Evolutionary conservation across 805 yeast genomes (phyloP), one percentile per base, ranked within the genome.

Genomic region (Starmera pachycereana): DNA sequence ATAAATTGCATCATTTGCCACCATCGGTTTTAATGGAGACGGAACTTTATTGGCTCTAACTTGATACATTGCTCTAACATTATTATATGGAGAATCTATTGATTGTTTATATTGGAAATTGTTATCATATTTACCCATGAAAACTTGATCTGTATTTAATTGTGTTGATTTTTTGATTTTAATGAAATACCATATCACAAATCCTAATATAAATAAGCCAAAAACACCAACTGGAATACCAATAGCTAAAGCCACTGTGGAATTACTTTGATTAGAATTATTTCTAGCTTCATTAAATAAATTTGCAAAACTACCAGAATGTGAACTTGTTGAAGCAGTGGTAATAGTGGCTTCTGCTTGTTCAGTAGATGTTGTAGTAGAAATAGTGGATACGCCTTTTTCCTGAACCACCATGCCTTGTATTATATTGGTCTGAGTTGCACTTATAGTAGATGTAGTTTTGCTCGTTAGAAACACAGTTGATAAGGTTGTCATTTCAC

Each of bases 221-320:
- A 53, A 33, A 8, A 52, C 47, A 5, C 52, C 56, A 30, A 54
- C 39, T 0, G 59, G 57, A 6, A 54, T 48, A 11, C 57, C 59
- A 14, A 54, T 45, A 19, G 52, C 48, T 1, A 54, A 29, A 1
- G 52, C 54, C 22, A 51, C 43, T 19, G 46, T 51, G 0, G 47
- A 14, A 19, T 36, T 40, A 8, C 28, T 38, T 32, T 63, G 62
- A 22, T 55, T 55, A 35, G 62, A 53, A 45, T 66, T 25, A 10
- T 14, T 19, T 12, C 16, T 22, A 8, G 36, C 29, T 19, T 33
- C 14, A 12, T n/a, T 9, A 13, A 33, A 19, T 8, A 33, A 9
- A 12, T 14, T 33, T 9, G n/a, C 2, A 22, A 33, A 25, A 12
- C 29, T n/a, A 7, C 28, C 29, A 2, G 27, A 19, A 11, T 25